Conservation (phyloP, 176 grass and related monocot species). For the Panicum miliaceum region DNA sequence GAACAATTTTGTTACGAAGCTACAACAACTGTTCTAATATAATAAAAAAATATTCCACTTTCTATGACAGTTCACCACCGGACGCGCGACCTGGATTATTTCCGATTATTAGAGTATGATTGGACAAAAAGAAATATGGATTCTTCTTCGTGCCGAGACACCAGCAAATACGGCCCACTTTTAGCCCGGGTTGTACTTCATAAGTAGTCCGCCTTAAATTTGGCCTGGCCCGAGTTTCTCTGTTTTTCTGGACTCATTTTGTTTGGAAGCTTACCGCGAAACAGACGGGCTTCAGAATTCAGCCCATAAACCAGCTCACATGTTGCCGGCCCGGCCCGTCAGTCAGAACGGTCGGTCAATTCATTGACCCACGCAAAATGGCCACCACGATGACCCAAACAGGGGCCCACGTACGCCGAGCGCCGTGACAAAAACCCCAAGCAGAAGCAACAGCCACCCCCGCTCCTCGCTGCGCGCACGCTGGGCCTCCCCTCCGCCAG, state of each 20-base stretch:
- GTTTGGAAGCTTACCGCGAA: neutral
- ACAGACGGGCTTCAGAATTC: neutral
- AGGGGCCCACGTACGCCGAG: neutral
- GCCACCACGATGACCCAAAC: too few species aligned
- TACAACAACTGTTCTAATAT: too few species aligned
- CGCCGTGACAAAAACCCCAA: neutral
- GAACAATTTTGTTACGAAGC: too few species aligned
- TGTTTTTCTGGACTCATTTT: neutral
- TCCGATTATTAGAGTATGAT: too few species aligned
- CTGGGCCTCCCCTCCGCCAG: neutral
- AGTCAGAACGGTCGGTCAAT: neutral
- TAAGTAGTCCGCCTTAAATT: too few species aligned
- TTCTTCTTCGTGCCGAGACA: too few species aligned
- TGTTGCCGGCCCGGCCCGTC: neutral
- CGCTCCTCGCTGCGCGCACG: neutral
- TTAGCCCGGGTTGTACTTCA: too few species aligned
- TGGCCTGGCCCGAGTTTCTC: neutral
- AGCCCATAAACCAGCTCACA: neutral
- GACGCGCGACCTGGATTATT: too few species aligned
- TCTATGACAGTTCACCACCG: too few species aligned
- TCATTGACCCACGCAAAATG: neutral
- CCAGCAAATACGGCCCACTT: too few species aligned
- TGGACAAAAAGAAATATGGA: too few species aligned
- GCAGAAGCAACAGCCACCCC: neutral
- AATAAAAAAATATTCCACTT: too few species aligned